Conservation (phyloP, 441 rosid species). For the Erysimum pusillum region DNA sequence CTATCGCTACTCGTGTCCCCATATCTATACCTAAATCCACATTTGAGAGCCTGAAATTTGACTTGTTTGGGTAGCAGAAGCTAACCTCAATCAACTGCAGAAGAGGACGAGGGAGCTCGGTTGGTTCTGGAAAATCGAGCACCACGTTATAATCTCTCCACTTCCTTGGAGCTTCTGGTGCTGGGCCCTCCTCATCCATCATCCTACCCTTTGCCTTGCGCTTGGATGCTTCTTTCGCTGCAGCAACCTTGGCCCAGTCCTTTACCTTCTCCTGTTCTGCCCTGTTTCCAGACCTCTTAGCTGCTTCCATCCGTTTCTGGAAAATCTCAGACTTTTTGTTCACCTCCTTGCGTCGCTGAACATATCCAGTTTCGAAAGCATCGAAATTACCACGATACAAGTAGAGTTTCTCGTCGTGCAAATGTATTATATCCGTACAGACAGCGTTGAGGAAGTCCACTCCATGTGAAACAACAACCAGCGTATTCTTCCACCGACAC, state of each 20-base stretch:
- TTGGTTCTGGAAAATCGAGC: constrained; percentile 93
- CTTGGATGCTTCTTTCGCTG: no score
- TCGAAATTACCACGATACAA: constrained; percentile 87
- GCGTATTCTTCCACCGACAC: constrained; percentile 91
- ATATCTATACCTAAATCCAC: no score
- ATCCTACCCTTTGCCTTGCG: constrained; percentile 45
- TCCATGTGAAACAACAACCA: constrained; percentile 94
- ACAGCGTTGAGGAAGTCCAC: constrained; percentile 94
- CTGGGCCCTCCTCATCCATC: constrained; percentile 68
- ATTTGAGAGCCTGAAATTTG: no score
- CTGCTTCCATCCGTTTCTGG: no score
- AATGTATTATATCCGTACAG: constrained; percentile 89
- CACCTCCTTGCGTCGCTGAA: constrained; percentile 72
- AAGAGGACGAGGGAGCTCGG: constrained; percentile 89
- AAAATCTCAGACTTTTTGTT: no score
- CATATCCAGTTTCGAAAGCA: constrained; percentile 79
- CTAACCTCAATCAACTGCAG: constrained; percentile 75
- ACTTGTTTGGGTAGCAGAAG: no score
- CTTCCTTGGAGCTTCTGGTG: constrained; percentile 71
- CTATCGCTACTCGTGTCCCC: no score
- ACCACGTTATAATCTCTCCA: constrained; percentile 89
- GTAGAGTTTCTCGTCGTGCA: constrained; percentile 84
- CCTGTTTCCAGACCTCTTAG: no score
- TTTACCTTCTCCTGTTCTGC: no score
- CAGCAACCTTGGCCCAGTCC: constrained; percentile 48